phyloP scores from a whole-genome alignment of 148 eudicot species.

The Rhododendron mucronatum region DNA sequence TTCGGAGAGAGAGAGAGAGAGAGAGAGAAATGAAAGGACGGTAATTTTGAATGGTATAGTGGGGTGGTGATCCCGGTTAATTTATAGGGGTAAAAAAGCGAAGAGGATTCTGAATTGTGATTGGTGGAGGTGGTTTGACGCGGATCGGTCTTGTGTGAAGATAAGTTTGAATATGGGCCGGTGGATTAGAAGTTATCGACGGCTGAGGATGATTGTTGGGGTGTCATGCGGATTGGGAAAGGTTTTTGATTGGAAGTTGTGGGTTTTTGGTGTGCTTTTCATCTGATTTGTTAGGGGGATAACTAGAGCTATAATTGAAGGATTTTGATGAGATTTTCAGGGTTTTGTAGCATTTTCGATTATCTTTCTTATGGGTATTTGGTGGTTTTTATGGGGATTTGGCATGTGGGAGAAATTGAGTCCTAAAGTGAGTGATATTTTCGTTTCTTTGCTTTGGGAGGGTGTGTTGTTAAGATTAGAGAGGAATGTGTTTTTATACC shows the following conservation, averaged over 20 bases:
- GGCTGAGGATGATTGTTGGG: background rate
- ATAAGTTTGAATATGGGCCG: constrained; percentile 10
- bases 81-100: constrained; percentile 4
- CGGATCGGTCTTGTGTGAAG: background rate
- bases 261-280: constrained; percentile 13
- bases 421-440: background rate
- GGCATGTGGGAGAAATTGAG: background rate
- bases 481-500: background rate
- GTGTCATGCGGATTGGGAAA: background rate
- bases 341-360: background rate
- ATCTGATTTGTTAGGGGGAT: background rate
- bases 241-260: background rate
- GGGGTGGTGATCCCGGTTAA: background rate
- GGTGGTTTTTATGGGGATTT: background rate
- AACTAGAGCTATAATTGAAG: background rate
- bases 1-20: background rate
- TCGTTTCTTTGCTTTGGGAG: background rate
- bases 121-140: constrained; percentile 13
- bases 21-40: too few relatives aligned
- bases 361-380: background rate
- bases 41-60: too few relatives aligned
- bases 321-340: constrained; percentile 6
- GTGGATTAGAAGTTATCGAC: constrained; percentile 3
- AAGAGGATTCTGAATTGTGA: background rate
- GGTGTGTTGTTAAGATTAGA: background rate